Evolutionary conservation across 2,329 filamentous ascomycete genomes (phyloP), one percentile per base, ranked within the genome.

Genomic region (Pyrenochaeta sp.): DNA sequence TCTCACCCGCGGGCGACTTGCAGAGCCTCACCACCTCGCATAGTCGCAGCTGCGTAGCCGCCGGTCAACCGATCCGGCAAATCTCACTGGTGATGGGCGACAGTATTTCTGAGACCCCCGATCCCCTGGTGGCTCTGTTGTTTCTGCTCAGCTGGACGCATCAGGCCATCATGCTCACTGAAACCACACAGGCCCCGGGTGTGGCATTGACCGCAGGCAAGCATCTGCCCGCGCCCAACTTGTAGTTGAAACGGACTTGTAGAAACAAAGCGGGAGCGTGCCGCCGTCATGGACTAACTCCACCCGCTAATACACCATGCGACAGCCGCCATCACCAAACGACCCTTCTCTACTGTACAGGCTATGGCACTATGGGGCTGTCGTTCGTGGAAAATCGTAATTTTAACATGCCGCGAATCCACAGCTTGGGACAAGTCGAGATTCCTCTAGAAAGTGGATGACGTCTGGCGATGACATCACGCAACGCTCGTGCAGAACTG

Each of bases 21-120:
- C 51, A 49, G 50, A 57, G 49, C 49, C 49, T 43, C 49, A 52
- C 27, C 50, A 37, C 8, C 43, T 46, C 46, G 47, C 56, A 37
- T 57, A 24, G 7, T 40, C 39, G 8, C 53, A 52, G 46, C 47
- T 52, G 45, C 48, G 39, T 46, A 65, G 52, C 60, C 57, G 60
- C 54, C 57, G 49, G 50, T 47, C 40, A 45, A 46, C 34, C 34
- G 42, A 42, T 24, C 30, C 39, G 30, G 39, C 50, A 42, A 22
- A 30, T 43, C 37, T 30, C 25, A 53, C 51, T 45, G 56, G 56
- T 40, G 24, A 22, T 12, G 22, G 25, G 44, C 15, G 37, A 36
- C 15, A 39, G 7, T 50, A 39, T 54, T 50, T 47, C 19, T 7
- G 24, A n/a, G 28, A 34, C 56, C 32, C 52, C 52, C 53, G 54